Conservation (phyloP, 371 early-diverging fungal genomes). For the Rhizopus sp. region DNA sequence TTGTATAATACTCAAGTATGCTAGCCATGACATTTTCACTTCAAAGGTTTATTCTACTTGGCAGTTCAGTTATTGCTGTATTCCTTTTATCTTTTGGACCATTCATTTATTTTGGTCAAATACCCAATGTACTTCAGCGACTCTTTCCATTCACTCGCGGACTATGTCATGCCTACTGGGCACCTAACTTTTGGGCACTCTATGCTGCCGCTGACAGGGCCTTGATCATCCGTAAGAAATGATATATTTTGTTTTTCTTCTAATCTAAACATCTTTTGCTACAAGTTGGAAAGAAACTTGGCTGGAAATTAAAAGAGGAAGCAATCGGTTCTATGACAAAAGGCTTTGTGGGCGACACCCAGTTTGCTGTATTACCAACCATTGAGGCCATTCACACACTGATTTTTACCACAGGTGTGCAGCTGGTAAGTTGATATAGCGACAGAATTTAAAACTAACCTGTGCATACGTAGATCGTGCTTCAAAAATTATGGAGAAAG, state of each 20-base stretch:
- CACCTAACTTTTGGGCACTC: conserved; percentile 96
- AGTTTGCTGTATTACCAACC: conserved; percentile 80
- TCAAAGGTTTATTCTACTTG: conserved; percentile 59
- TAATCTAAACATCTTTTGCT: conserved; percentile 9
- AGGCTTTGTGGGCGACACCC: conserved; percentile 90
- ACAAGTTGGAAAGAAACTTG: conserved; percentile 44
- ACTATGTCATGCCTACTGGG: conserved; percentile 96
- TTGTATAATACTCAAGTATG: conserved; percentile 1
- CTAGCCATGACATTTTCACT: conserved; percentile 34
- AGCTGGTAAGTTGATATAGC: conserved; percentile 51
- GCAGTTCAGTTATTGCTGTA: conserved; percentile 63
- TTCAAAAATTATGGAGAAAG: conserved; percentile 61
- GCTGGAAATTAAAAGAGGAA: conserved; percentile 45
- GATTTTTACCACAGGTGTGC: conserved; percentile 72
- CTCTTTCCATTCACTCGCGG: conserved; percentile 97
- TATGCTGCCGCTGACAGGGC: conserved; percentile 84
- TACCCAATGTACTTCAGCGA: conserved; percentile 79
- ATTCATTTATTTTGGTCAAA: conserved; percentile 66
- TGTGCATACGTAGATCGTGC: conserved; percentile 28
- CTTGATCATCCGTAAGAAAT: conserved; percentile 51
- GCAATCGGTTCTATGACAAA: conserved; percentile 77
- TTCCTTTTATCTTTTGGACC: conserved; percentile 87
- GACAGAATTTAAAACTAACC: no score
- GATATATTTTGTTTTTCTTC: not conserved
- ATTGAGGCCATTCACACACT: conserved; percentile 77